phyloP scores from a whole-genome alignment of 352 stramenopile species.

The Phytophthora boehmeriae region DNA sequence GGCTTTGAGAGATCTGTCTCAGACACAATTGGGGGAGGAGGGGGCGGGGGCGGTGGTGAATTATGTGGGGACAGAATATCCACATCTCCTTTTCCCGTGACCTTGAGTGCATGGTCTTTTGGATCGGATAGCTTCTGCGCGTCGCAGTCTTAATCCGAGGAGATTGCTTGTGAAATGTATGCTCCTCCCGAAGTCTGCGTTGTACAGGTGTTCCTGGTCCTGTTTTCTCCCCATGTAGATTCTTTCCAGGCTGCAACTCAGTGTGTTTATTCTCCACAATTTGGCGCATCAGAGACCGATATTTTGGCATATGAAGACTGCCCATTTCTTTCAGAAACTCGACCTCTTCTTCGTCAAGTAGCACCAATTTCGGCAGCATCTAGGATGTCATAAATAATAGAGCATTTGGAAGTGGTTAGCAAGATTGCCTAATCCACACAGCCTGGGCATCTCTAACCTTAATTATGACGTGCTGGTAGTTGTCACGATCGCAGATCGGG shows the following conservation, averaged over 20 bases:
- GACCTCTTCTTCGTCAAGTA: constrained; percentile 78
- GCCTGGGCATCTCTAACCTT: constrained; percentile 32
- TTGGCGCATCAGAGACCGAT: constrained; percentile 54
- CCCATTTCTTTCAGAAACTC: constrained; percentile 62
- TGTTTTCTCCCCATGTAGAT: constrained; percentile 12
- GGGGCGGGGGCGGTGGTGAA: neutral
- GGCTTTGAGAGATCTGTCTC: neutral
- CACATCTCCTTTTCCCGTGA: neutral
- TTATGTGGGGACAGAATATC: neutral
- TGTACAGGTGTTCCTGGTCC: neutral
- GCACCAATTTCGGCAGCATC: constrained; percentile 54
- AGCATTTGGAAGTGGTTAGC: neutral
- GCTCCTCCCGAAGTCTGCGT: neutral
- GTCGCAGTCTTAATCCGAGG: neutral
- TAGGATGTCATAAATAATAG: constrained; percentile 21
- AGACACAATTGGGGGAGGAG: neutral
- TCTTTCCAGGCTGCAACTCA: constrained; percentile 11
- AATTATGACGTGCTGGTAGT: constrained; percentile 58
- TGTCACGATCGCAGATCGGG: constrained; percentile 62
- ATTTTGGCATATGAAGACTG: constrained; percentile 69
- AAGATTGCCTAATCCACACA: neutral
- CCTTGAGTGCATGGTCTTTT: neutral
- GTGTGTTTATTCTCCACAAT: constrained; percentile 27
- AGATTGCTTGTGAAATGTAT: constrained; percentile 5
- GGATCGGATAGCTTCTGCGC: neutral